Evolutionary conservation across 129 eudicot genomes (phyloP), one percentile per base, ranked within the genome.

Genomic region (Pulicaria dysenterica): DNA sequence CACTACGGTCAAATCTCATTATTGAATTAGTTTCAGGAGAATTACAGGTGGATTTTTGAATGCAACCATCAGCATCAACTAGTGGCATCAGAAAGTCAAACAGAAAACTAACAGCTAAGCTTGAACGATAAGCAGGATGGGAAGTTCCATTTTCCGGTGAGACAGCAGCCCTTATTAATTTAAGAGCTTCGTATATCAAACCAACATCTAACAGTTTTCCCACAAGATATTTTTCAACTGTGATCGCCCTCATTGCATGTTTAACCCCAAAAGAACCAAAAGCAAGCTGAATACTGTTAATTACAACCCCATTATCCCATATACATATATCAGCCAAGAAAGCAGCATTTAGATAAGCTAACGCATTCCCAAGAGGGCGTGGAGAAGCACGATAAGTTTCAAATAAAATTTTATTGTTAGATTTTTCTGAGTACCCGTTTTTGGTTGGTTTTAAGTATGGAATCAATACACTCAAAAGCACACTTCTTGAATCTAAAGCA

Each of bases 351-450:
- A 95, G 41, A 77, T 90, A 90, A 14, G 99, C 80, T 77, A 95
- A 82, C 5, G 97, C 88, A 61, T 91, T 95, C 53, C 99, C 99
- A 17, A 90, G 85, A 46, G 97, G 99, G 41, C 99, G 89, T 47
- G 99, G 91, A 51, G 96, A 80, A 72, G 99, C 94, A 48, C 97
- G 89, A 69, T 88, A 90, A 14, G 94, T 85, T 74, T 95, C 90
- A 77, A 95, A 95, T 60, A 82, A 13, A 49, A 86, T 24, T 60
- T 81, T 83, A 38, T 76, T 48, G 17, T 63, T 64, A 31, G 74
- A 61, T 56, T 79, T 44, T 15, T 60, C 54, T 4, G 82, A 73
- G 51, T 70, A 82, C 9, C 83, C 81, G 40, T 67, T 73, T 62
- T 49, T 72, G 12, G 17, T 48, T 46, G 87, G 69, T 70, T 70